Evolutionary conservation across 176 grass and related monocot genomes (phyloP).

Genomic region (Sorghum bicolor): Sorghum_bicolor_NCBIv3 NC_012870.2:77623001-77623500

Average conservation of each 20-base stretch:
- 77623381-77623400: conserved; percentile 47
- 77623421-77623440: conserved; percentile 70
- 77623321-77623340: conserved; percentile 57
- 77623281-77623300: conserved; percentile 58
- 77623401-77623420: conserved; percentile 61
- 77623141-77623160: conserved; percentile 54
- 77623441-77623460: conserved; percentile 57
- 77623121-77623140: conserved; percentile 62
- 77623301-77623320: conserved; percentile 84
- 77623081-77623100: conserved; percentile 62
- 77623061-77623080: conserved; percentile 62
- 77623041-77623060: conserved; percentile 64
- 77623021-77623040: conserved; percentile 58
- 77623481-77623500: conserved; percentile 74
- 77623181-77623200: conserved; percentile 50
- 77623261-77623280: conserved; percentile 60
- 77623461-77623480: conserved; percentile 60
- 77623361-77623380: conserved; percentile 64
- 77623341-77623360: conserved; percentile 54
- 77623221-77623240: conserved; percentile 51
- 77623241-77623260: conserved; percentile 61
- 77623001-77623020: conserved; percentile 59
- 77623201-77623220: conserved; percentile 49
- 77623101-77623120: conserved; percentile 58
- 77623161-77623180: conserved; percentile 58